Evolutionary conservation across 768 basidiomycete genomes (phyloP), one percentile per base, ranked within the genome.

Genomic region (Gymnopilus junonius): DNA sequence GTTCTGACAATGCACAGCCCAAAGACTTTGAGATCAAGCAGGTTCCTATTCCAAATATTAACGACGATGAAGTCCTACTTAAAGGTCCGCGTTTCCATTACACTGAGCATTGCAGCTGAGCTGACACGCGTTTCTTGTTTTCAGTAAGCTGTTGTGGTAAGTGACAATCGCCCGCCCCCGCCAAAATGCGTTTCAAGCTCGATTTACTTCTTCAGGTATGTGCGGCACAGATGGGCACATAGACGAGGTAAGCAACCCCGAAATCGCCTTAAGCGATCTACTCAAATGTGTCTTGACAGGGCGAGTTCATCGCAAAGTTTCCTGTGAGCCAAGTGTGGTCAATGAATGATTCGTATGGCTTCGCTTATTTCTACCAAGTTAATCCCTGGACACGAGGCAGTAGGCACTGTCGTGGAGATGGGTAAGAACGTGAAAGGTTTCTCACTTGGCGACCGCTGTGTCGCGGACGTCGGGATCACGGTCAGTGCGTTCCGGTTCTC

Each of bases 361-460:
- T 37, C 20, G 14, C 57, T 62, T 5, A 58, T 12, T 76, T 85
- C 84, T 40, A 34, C n/a, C 7, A 40, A 80, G 77, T 73, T 80
- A 20, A 74, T 80, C 37, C 78, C 77, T 10, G 77, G 78, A 23
- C 79, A 80, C 60, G 79, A 82, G 70, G 74, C 78, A 3, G 87
- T 97, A 35, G 94, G 94, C 4, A 77, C 76, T 8, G 79, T 94
- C 57, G 86, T 90, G 27, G 86, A 88, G 65, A 79, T 92, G 68
- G 94, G 94, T 23, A 90, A 89, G 79, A 85, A 92, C 62, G 94
- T 95, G 50, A 85, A 85, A 65, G 91, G 84, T 4, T 94, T 96
- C 69, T 76, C 80, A 1, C 73, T 86, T 14, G 94, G 94, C 29
- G 94, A 95, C 70, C 88, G 93, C 55, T 88, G 89, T 69, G 94